Evolutionary conservation across 23 red algal species (phyloP).

Genomic region (Chondrus crispus): DNA sequence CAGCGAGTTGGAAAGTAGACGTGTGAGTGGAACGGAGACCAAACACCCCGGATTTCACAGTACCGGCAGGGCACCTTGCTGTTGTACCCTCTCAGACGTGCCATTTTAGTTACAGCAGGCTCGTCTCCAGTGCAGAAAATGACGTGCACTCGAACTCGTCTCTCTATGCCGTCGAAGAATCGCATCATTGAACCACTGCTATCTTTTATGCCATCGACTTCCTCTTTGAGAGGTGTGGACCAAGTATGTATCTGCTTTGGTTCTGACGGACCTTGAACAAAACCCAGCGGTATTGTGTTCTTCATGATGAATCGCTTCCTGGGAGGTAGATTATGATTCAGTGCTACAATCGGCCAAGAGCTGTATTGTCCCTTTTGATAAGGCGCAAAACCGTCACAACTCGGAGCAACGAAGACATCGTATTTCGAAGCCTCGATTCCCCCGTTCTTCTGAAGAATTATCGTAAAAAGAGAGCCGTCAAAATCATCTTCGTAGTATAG

Average conservation of each 20-base stretch:
- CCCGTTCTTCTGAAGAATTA: not conserved
- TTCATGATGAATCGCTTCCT: not conserved
- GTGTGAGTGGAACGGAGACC: not conserved
- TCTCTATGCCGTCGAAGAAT: no score
- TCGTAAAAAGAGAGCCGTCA: not conserved
- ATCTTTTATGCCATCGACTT: no score
- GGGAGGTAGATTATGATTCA: not conserved
- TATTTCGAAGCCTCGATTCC: not conserved
- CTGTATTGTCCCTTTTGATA: not conserved
- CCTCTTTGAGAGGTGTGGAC: no score
- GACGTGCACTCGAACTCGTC: not conserved
- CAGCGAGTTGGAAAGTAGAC: not conserved
- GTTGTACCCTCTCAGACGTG: not conserved
- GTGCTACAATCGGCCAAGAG: not conserved
- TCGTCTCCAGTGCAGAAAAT: not conserved
- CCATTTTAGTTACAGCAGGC: not conserved
- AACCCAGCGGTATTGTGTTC: not conserved
- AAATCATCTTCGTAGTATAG: not conserved
- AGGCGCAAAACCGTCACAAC: not conserved
- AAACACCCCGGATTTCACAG: not conserved
- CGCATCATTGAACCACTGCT: no score
- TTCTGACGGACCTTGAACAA: no score
- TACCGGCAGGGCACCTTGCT: not conserved
- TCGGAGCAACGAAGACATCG: slow-evolving; percentile 6
- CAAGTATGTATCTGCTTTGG: no score